phyloP scores from a whole-genome alignment of 108 stramenopile genomes.

The Chaetoceros tenuissimus region DNA sequence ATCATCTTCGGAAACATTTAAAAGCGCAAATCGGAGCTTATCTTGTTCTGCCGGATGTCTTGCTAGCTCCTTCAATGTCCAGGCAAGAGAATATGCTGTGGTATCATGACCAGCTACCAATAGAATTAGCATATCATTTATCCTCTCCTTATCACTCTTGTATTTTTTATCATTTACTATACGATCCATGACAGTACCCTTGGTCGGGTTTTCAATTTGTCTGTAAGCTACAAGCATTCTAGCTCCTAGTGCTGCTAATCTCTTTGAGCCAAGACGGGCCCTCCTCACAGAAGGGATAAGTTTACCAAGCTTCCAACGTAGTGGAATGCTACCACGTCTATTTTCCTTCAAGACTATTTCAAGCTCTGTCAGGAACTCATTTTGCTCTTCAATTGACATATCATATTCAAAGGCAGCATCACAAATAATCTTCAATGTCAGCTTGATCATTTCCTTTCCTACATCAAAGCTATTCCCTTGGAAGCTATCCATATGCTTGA shows the following conservation, averaged over 20 bases:
- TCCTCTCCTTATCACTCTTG: constrained; percentile 20
- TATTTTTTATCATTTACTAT: constrained; percentile 28
- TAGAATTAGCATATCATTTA: constrained; percentile 33
- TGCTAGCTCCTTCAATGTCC: constrained; percentile 32
- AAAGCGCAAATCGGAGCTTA: constrained; percentile 21
- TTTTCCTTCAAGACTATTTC: constrained; percentile 5
- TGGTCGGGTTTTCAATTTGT: constrained; percentile 6
- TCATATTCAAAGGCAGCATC: constrained; percentile 39
- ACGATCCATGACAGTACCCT: constrained; percentile 23
- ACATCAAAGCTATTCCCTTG: constrained; percentile 22
- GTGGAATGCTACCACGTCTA: background rate
- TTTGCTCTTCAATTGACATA: constrained; percentile 13
- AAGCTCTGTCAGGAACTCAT: background rate
- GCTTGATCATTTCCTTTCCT: constrained; percentile 20
- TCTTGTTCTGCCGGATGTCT: constrained; percentile 17
- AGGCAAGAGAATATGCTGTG: constrained; percentile 31
- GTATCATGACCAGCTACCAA: constrained; percentile 40
- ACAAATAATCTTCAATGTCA: constrained; percentile 39
- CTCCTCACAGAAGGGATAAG: constrained; percentile 10
- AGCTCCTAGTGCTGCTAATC: constrained; percentile 10
- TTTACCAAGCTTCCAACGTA: constrained; percentile 2
- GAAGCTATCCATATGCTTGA: constrained; percentile 13
- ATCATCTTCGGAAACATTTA: constrained; percentile 6
- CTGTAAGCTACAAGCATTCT: constrained; percentile 21
- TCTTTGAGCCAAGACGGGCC: constrained; percentile 1